Evolutionary conservation across 78 protist genomes (phyloP).

Genomic region (Monosiga brevicollis): DNA sequence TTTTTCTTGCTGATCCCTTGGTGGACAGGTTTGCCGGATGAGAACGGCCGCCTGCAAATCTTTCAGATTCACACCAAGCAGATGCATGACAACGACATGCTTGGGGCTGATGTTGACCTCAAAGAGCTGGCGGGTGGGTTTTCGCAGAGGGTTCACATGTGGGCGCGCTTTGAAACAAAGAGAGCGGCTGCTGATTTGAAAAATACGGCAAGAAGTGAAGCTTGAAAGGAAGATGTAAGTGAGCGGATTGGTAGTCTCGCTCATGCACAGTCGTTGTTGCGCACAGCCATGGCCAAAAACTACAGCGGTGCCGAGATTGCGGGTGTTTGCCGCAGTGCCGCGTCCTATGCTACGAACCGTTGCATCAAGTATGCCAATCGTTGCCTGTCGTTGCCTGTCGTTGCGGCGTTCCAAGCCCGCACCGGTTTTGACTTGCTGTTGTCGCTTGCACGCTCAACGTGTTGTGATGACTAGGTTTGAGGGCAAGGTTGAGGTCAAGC

Average conservation of each 20-base stretch:
- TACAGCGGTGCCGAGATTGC: slow-evolving; percentile 88
- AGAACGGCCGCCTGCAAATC: slow-evolving; percentile 87
- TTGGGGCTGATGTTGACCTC: slow-evolving; percentile 74
- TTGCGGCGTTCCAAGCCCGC: not conserved
- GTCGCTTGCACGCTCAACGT: not conserved
- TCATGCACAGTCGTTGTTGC: too few relatives aligned
- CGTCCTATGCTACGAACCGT: slow-evolving; percentile 70
- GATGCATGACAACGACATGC: slow-evolving; percentile 36
- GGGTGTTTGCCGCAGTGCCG: slow-evolving; percentile 50
- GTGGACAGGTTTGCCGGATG: slow-evolving; percentile 96
- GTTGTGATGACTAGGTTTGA: not conserved
- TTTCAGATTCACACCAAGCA: slow-evolving; percentile 84
- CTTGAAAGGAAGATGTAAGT: too few relatives aligned
- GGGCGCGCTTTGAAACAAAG: too few relatives aligned
- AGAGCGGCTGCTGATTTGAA: too few relatives aligned
- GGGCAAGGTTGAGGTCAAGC: not conserved
- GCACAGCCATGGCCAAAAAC: slow-evolving; percentile 71
- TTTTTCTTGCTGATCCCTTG: too few relatives aligned
- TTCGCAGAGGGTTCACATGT: too few relatives aligned
- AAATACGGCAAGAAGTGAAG: too few relatives aligned
- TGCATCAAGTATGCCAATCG: slow-evolving; percentile 31
- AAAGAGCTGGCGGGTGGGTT: slow-evolving; percentile 54
- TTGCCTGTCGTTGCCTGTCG: not conserved
- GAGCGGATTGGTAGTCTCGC: too few relatives aligned
- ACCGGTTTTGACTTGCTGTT: not conserved